Base-by-base conservation (phyloP, 1,139 yeast genomes). In the Taphrina sp. region DNA sequence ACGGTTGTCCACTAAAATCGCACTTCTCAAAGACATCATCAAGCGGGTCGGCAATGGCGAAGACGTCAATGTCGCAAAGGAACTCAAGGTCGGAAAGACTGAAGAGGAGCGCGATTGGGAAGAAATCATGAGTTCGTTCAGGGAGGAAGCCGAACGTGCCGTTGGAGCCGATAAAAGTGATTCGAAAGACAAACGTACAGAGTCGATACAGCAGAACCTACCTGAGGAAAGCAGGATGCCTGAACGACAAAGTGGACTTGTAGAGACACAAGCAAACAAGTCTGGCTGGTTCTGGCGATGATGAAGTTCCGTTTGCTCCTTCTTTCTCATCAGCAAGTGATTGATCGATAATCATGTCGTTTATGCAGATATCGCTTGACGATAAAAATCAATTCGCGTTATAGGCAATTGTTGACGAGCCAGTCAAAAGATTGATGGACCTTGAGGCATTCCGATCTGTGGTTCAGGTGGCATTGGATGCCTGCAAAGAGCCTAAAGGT, bases 101-200 rank as follows among this genome's bases (percentile, higher is more conserved):
- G 54, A 38, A 17, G 54, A 49, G 10, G 54, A 49, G 28, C 38
- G 46, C 20, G 54, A 49, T 20, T 49, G 54, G 54, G 54, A 38
- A 24, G 46, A 49, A 22, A 29, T 49, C 24, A 38, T 49, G 45
- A 24, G 29, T 10, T 24, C 45, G 12, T 49, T 49, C 31, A 17
- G 34, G 16, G 54, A 49, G 12, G 46, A 49, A 12, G 45, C 54
- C 29, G 44, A 24, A 10, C n/a, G n/a, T 28, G 1, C 33, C n/a
- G 33, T n/a, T 28, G n/a, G n/a, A n/a, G 33, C n/a, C n/a, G 33
- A 1, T 10, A 28, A 10, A 28, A 10, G 33, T n/a, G n/a, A 10
- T 28, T n/a, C 33, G n/a, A 10, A n/a, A n/a, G 10, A 10, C 10
- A 28, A 10, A 10, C n/a, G 33, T 28, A 28, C 33, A 28, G n/a